These are phyloP conservation scores for Lentinula aciculospora DNA, from an alignment of 768 basidiomycete species.

Conservation along the genomic window DNA sequence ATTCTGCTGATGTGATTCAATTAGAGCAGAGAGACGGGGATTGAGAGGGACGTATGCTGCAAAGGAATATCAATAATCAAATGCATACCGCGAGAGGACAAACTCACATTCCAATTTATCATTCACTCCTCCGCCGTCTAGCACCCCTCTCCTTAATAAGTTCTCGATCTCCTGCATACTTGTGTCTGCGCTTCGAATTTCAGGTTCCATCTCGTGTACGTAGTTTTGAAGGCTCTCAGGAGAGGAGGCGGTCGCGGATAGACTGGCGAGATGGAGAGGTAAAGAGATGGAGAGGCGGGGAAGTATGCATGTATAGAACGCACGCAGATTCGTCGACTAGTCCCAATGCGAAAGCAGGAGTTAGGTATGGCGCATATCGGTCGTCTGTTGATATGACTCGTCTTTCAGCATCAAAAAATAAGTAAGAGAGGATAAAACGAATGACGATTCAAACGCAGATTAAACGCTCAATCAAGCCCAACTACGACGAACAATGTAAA, in stretches of 20 bases:
- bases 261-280: constrained; percentile 30
- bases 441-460: no score
- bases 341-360: constrained; percentile 73
- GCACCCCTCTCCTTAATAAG: constrained; percentile 65
- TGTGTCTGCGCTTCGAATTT: constrained; percentile 76
- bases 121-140: constrained; percentile 45
- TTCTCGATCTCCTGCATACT: constrained; percentile 75
- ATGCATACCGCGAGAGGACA: no score
- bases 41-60: constrained; percentile 59
- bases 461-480: no score
- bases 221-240: constrained; percentile 64
- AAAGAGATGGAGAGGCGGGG: neutral
- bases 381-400: constrained; percentile 54
- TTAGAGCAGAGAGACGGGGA: constrained; percentile 59
- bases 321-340: constrained; percentile 53
- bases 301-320: constrained; percentile 19
- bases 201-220: constrained; percentile 75
- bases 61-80: no score
- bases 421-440: no score
- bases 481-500: neutral
- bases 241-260: constrained; percentile 12
- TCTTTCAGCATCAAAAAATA: no score
- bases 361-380: constrained; percentile 68
- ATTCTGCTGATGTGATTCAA: constrained; percentile 58
- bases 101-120: constrained; percentile 49